These are phyloP conservation scores for Eucalyptus decipiens DNA, from an alignment of 345 rosid species.

Conservation along the genomic window DNA sequence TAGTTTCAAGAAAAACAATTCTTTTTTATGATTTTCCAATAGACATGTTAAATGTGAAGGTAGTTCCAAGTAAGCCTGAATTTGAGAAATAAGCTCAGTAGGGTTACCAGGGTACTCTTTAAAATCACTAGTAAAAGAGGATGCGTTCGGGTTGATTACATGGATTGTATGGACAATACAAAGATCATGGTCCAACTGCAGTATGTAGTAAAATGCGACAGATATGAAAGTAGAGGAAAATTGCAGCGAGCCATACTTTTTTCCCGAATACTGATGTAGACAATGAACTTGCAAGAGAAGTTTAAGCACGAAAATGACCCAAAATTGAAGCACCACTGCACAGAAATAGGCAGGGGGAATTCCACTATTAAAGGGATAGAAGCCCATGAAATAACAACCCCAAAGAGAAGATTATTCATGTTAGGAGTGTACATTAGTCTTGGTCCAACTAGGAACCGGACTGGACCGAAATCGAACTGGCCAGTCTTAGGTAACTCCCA, in stretches of 20 bases:
- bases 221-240: not conserved
- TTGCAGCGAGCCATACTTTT: not conserved
- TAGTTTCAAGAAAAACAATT: no score
- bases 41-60: constrained; percentile 10
- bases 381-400: not conserved
- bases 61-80: constrained; percentile 21
- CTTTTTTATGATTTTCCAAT: no score
- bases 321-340: no score
- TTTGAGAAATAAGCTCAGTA: constrained; percentile 22
- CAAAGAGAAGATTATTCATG: not conserved
- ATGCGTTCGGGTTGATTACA: constrained; percentile 57
- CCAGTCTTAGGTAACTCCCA: no score
- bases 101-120: constrained; percentile 25
- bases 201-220: not conserved
- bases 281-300: no score
- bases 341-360: not conserved
- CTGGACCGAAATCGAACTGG: accelerated
- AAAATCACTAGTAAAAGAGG: not conserved
- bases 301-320: no score
- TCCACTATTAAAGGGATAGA: no score
- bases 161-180: constrained; percentile 35
- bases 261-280: no score
- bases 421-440: no score
- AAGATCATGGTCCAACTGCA: constrained; percentile 41
- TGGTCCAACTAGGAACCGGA: no score